phyloP scores from a whole-genome alignment of 805 yeast genomes.

The Sungouiella thailandica region DNA sequence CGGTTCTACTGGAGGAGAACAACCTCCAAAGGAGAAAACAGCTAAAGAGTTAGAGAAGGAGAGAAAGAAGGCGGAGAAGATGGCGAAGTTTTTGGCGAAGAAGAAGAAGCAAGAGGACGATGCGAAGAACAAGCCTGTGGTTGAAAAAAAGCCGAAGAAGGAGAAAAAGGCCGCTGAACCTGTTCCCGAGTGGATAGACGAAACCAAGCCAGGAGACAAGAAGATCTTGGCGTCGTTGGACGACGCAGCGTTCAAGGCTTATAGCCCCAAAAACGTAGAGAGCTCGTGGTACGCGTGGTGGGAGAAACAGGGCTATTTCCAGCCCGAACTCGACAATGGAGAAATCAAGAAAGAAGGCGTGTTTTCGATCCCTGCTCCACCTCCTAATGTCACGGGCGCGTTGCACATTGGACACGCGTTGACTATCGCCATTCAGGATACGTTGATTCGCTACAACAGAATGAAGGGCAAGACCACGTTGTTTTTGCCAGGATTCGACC shows the following conservation, averaged over 20 bases:
- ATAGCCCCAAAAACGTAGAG: slow-evolving; percentile 88
- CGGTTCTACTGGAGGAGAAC: slow-evolving; percentile 6
- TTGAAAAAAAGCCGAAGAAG: slow-evolving; percentile 58
- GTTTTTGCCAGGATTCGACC: slow-evolving; percentile 95
- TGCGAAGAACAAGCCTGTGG: slow-evolving; percentile 38
- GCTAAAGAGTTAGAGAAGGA: slow-evolving; percentile 83
- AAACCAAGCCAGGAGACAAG: slow-evolving; percentile 85
- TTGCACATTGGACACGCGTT: slow-evolving; percentile 97
- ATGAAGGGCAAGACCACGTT: slow-evolving; percentile 95
- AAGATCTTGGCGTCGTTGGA: slow-evolving; percentile 82
- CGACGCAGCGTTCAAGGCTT: slow-evolving; percentile 90
- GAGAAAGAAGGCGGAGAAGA: slow-evolving; percentile 80
- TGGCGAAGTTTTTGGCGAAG: slow-evolving; percentile 84
- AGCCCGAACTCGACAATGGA: slow-evolving; percentile 82
- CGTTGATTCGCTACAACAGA: slow-evolving; percentile 89
- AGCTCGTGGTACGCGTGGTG: slow-evolving; percentile 98
- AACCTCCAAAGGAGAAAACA: slow-evolving; percentile 40
- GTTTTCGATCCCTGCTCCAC: slow-evolving; percentile 96
- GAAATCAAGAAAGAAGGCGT: slow-evolving; percentile 73
- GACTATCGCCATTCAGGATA: slow-evolving; percentile 91
- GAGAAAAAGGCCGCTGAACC: slow-evolving; percentile 67
- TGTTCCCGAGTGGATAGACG: slow-evolving; percentile 80
- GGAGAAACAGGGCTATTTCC: slow-evolving; percentile 81
- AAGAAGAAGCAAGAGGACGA: slow-evolving; percentile 52
- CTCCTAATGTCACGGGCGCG: slow-evolving; percentile 98